Evolutionary conservation across 2,329 filamentous ascomycete species (phyloP), one percentile per base, ranked within the genome.

Genomic region (Sarocladium strictum): DNA sequence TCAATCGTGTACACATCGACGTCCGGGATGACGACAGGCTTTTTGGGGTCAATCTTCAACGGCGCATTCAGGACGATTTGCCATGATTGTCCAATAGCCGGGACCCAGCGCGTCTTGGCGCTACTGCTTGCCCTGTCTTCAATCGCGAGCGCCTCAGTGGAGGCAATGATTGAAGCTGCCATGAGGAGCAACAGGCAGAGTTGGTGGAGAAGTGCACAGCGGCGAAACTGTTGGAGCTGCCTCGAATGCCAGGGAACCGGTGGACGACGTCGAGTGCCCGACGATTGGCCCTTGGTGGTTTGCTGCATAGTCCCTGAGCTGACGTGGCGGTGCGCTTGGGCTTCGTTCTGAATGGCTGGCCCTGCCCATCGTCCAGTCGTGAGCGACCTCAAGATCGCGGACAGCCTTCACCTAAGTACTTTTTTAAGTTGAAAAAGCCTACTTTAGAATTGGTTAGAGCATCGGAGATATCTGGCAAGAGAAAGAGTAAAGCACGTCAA

Each of bases 21-120:
- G 57, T 85, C 71, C 11, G 76, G 73, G 14, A 60, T 57, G 27
- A 65, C 62, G 47, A 70, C 70, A 54, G 71, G 69, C 61, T 75
- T 51, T 17, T 33, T 67, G 60, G 78, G 66, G 65, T 69, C 66
- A 51, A 80, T 51, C 27, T 51, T 51, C 9, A 51, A 64, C 51
- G 68, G 66, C 55, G 69, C 65, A 50, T 62, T 65, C 19, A 87
- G 75, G 47, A 84, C 72, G 53, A 86, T 86, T 61, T 87, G 83
- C 82, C 82, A 87, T 2, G 74, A 75, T 3, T 72, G 67, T 23
- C 75, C 76, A 19, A 77, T 74, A 1, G 64, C 62, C 1, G 83
- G 83, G 55, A 75, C 69, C 82, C 82, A 85, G 5, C 27, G 52
- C 9, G 5, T 23, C 17, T 17, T 10, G n/a, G 37, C 37, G 21